Evolutionary conservation across 352 stramenopile genomes (phyloP).

Genomic region (Phytophthora crassamura): DNA sequence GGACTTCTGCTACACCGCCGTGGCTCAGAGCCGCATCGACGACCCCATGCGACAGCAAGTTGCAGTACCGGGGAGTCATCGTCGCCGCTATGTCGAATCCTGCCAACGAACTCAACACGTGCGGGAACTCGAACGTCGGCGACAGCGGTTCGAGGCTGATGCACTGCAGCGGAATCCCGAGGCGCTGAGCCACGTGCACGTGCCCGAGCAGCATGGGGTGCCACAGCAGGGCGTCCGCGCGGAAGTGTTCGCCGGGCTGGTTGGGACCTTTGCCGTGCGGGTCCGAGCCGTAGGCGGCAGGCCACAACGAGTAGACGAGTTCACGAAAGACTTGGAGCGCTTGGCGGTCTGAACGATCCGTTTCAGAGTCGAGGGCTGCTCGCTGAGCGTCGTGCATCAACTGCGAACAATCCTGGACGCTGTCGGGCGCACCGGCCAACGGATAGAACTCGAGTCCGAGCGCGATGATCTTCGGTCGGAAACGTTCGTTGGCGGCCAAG

Average conservation of each 20-base stretch:
- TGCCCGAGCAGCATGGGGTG: conserved; percentile 52
- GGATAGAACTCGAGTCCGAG: conserved; percentile 52
- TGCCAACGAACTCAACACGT: conserved; percentile 38
- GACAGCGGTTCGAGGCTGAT: conserved; percentile 41
- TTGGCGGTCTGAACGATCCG: not conserved
- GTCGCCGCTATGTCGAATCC: conserved; percentile 17
- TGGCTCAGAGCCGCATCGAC: conserved; percentile 36
- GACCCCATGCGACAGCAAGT: conserved; percentile 41
- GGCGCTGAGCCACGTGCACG: conserved; percentile 45
- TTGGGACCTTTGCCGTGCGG: conserved; percentile 28
- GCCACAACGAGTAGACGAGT: conserved; percentile 46
- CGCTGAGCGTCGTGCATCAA: conserved; percentile 19
- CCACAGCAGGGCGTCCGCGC: conserved; percentile 45
- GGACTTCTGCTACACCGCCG: conserved; percentile 39
- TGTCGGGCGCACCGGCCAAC: conserved; percentile 21
- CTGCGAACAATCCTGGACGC: conserved; percentile 19
- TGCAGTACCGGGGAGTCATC: conserved; percentile 33
- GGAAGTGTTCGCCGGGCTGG: conserved; percentile 39
- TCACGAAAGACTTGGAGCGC: conserved; percentile 36
- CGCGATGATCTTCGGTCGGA: conserved; percentile 51
- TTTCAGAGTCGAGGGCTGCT: conserved; percentile 26
- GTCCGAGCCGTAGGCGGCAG: conserved; percentile 45
- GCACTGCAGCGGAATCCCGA: conserved; percentile 56
- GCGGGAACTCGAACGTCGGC: conserved; percentile 47
- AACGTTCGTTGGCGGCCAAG: conserved; percentile 72